Evolutionary conservation across 129 eudicot species (phyloP), one percentile per base, ranked within the genome.

Genomic region (Heracleum sosnowskyi): DNA sequence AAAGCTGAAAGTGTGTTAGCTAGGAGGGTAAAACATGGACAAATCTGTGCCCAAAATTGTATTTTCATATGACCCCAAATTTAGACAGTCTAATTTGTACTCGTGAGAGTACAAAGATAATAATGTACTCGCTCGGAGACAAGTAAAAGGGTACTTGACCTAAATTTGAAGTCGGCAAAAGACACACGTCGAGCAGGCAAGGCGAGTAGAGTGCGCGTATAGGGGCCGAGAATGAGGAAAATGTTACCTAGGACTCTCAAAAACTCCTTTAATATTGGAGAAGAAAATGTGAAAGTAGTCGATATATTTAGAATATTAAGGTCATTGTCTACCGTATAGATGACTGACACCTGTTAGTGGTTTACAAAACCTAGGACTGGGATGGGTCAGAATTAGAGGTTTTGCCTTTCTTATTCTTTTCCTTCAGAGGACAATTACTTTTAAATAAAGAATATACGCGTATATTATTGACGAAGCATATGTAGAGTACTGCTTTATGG

Each of bases 331-430:
- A 7, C 0, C 76, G 51, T 6, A 72, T 72, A 40, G 76, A 72
- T 72, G 49, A 72, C 34, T 72, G 76, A 72, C 76, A 72, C 7
- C 13, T 72, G 76, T 72, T 39, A 11, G 33, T 10, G 45, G 76
- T 72, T 2, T 7, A 40, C 33, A 72, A 72, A 72, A 40, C 76
- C 76, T 72, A 72, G 51, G 31, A n/a, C 76, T 72, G 33, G 42
- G 12, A 31, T 15, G 39, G 40, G 20, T 66, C 2, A 31, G 45
- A 31, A 4, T 1, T 5, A 18, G 72, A 31, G 72, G 72, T 66
- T 31, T 66, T 31, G 9, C 39, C 7, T 29, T 66, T 28, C 3
- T 66, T 29, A 64, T 3, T 33, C 4, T 6, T 62, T 26, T 62
- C 17, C 2, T 42, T 0, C 13, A 8, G 13, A 42, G 45, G 10